Conservation (phyloP, 31 red algal species). For the Asparagopsis taxiformis region DNA sequence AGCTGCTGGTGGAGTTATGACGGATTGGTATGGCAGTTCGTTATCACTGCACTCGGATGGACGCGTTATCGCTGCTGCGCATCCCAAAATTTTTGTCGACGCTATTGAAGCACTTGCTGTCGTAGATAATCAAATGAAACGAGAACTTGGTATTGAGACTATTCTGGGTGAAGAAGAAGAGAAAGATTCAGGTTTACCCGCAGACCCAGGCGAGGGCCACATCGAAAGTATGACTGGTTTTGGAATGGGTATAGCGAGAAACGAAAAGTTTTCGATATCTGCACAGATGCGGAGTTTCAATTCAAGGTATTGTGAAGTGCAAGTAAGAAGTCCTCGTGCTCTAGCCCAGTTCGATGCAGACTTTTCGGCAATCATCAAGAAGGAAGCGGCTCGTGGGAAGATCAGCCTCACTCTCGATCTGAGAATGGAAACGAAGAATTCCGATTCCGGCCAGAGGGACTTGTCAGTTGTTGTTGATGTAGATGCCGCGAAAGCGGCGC, state of each 20-base stretch:
- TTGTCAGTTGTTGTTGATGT: conserved; percentile 37
- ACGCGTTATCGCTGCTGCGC: conserved; percentile 67
- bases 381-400: conserved; percentile 58
- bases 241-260: conserved; percentile 33
- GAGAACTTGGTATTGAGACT: conserved; percentile 4
- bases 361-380: conserved; percentile 58
- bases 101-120: conserved; percentile 12
- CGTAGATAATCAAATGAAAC: conserved; percentile 22
- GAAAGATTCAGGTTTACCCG: conserved; percentile 3
- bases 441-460: background rate
- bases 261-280: conserved; percentile 25
- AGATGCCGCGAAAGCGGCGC: conserved; percentile 31
- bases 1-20: conserved; percentile 83
- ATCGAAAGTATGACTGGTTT: conserved; percentile 90
- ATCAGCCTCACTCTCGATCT: conserved; percentile 51
- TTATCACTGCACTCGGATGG: conserved; percentile 63
- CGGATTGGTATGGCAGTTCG: conserved; percentile 77
- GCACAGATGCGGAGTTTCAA: conserved; percentile 77
- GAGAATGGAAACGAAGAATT: background rate
- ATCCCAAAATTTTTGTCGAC: conserved; percentile 13
- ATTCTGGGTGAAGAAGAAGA: conserved; percentile 1
- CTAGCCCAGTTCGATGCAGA: conserved; percentile 49
- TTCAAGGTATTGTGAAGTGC: conserved; percentile 75
- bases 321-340: conserved; percentile 30
- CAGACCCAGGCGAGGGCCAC: conserved; percentile 46